Evolutionary conservation across 1,139 yeast species (phyloP), one percentile per base, ranked within the genome.

Genomic region (Torulaspora pretoriensis): DNA sequence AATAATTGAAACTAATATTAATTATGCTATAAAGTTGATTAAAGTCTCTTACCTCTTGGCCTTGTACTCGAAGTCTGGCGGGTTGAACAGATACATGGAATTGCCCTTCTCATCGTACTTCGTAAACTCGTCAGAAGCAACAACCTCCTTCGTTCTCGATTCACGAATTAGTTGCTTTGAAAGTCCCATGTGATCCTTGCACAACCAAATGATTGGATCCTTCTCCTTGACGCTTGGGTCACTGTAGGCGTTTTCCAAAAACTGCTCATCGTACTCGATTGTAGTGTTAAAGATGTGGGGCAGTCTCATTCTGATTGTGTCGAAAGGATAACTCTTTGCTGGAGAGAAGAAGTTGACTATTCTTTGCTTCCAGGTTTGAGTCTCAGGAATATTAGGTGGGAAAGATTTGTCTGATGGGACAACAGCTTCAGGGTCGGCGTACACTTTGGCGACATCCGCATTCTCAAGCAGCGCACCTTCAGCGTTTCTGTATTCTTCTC

Each of bases 181-280:
- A 36, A 84, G 72, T 16, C 92, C 92, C 77, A 83, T 68, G 23
- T 78, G 74, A 64, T 84, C 94, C 50, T 67, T 72, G 34, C 84
- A 80, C 51, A 82, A 70, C 94, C 94, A 84, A 42, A 83, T 71
- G 36, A 76, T 76, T 12, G 88, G 87, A 53, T 76, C 81, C 26
- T 71, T 73, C 35, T 78, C 82, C 19, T 68, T 69, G 28, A 83
- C 80, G 44, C 75, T 75, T 16, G 90, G 89, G 59, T 79, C 80
- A 39, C 78, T 75, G 58, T 81, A 84, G 7, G 88, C 86, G 45
- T 62, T 60, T n/a, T 59, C 62, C 58, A 61, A 54, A 45, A 59
- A 63, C 16, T 61, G 68, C 6, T 59, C 57, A 39, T 68, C 55
- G 46, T 68, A 67, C n/a, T 53, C 57, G 25, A 68, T 58, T 2